These are phyloP conservation scores for Moniliophthora roreri DNA, from an alignment of 1,284 basidiomycete species.

Conservation along the genomic window DNA sequence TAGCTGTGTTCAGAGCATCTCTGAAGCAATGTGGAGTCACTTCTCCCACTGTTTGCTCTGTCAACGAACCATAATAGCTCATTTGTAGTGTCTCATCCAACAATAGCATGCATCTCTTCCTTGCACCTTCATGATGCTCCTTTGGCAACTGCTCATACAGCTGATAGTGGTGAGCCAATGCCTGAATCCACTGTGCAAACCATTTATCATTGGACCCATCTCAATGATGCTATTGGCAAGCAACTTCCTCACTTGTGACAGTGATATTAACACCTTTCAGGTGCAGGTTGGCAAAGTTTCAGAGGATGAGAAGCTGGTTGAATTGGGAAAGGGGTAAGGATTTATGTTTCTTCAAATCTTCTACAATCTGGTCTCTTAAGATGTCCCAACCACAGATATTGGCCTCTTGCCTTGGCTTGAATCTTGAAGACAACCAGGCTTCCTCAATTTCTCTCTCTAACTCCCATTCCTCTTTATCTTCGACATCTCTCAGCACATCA, in stretches of 20 bases:
- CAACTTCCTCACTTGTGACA: constrained; percentile 32
- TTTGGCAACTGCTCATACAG: constrained; percentile 33
- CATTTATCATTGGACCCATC: constrained; percentile 21
- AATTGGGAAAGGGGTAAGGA: constrained; percentile 23
- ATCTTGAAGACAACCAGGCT: constrained; percentile 4
- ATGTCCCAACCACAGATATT: too few relatives aligned
- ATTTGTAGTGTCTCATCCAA: constrained; percentile 27
- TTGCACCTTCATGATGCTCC: constrained; percentile 27
- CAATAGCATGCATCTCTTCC: constrained; percentile 22
- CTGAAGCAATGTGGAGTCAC: constrained; percentile 28
- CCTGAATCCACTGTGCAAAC: constrained; percentile 30
- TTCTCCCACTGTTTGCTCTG: constrained; percentile 20
- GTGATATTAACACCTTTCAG: constrained; percentile 29
- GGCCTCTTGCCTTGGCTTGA: constrained; percentile 18
- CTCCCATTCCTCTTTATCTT: too few relatives aligned
- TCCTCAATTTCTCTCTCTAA: too few relatives aligned
- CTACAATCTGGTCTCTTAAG: constrained; percentile 26
- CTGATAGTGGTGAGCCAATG: constrained; percentile 36
- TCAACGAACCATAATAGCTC: constrained; percentile 22
- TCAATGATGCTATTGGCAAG: constrained; percentile 31
- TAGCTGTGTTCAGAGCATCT: constrained; percentile 24
- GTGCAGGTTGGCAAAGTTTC: constrained; percentile 34
- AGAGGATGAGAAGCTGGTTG: constrained; percentile 33
- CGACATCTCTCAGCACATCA: too few relatives aligned
- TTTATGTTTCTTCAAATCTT: constrained; percentile 23